Percentiles rank a stretch among this genome's conserved stretches.
phyloP scores from a whole-genome alignment of 2,329 filamentous ascomycete genomes.

The Cephalotrichum gorgonifer region DNA sequence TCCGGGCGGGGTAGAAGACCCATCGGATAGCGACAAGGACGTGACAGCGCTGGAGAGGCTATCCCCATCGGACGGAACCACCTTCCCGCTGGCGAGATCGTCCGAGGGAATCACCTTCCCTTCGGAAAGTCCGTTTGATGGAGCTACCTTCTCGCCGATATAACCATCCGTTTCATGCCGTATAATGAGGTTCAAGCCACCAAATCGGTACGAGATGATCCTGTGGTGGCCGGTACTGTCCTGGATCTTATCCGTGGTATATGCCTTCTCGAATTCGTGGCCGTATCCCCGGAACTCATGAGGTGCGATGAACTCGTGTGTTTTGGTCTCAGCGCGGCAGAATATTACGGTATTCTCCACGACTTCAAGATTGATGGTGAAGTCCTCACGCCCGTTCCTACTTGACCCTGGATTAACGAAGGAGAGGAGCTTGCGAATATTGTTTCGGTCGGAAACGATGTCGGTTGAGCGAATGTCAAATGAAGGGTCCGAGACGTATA shows the following conservation, averaged over 20 bases:
- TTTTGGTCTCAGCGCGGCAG: slow-evolving; percentile 20
- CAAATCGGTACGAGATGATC: slow-evolving; percentile 32
- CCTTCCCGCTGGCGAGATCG: too few species aligned
- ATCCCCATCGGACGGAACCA: neutral
- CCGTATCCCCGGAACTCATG: slow-evolving; percentile 29
- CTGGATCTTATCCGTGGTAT: slow-evolving; percentile 22
- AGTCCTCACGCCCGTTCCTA: slow-evolving; percentile 18
- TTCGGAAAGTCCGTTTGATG: too few species aligned
- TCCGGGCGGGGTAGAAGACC: neutral
- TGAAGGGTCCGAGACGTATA: slow-evolving; percentile 24
- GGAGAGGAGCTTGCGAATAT: slow-evolving; percentile 35
- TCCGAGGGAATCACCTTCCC: too few species aligned
- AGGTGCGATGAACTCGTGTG: slow-evolving; percentile 17
- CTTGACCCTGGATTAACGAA: slow-evolving; percentile 23
- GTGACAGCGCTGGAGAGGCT: neutral
- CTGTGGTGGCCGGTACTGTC: slow-evolving; percentile 32
- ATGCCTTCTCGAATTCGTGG: slow-evolving; percentile 32
- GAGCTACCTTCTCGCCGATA: neutral
- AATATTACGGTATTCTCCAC: slow-evolving; percentile 25
- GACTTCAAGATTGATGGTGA: slow-evolving; percentile 30
- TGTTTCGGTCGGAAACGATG: slow-evolving; percentile 34
- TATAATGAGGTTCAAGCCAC: slow-evolving; percentile 26
- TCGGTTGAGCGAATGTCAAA: slow-evolving; percentile 27
- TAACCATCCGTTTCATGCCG: slow-evolving; percentile 32
- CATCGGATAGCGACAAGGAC: neutral